Evolutionary conservation across 257 asterid species (phyloP).

Genomic region (Nicotiana tomentosiformis): DNA sequence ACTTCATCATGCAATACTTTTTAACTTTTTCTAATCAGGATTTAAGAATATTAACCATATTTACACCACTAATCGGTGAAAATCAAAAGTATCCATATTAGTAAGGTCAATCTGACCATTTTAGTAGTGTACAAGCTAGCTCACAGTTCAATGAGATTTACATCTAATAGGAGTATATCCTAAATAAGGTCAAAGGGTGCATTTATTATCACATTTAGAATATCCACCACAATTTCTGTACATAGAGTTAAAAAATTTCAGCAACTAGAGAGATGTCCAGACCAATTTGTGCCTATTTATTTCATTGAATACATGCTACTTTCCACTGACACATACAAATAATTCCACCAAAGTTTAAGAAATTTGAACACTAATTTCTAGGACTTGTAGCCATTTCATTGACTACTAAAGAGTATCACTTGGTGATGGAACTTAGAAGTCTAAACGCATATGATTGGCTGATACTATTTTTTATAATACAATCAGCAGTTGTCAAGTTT

Average conservation of each 20-base stretch:
- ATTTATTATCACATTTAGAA: not conserved
- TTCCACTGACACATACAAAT: no score
- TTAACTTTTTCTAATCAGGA: not conserved
- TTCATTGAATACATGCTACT: no score
- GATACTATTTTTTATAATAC: not conserved
- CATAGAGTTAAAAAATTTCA: not conserved
- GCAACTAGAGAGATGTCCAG: not conserved
- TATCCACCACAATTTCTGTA: not conserved
- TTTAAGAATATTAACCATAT: not conserved
- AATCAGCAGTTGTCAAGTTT: not conserved
- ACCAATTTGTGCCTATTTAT: no score
- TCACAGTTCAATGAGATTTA: not conserved
- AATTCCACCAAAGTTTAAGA: no score
- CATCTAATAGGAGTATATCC: not conserved
- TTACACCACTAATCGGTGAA: not conserved
- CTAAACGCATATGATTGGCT: not conserved
- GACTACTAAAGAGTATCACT: no score
- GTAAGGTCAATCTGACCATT: not conserved
- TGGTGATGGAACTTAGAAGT: not conserved
- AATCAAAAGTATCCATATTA: not conserved
- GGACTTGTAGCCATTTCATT: no score
- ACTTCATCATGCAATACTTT: not conserved
- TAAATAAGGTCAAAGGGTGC: not conserved
- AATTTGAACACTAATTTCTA: no score
- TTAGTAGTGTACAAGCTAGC: not conserved